phyloP scores from a whole-genome alignment of 148 eudicot species.

The Salicornia ramosissima region DNA sequence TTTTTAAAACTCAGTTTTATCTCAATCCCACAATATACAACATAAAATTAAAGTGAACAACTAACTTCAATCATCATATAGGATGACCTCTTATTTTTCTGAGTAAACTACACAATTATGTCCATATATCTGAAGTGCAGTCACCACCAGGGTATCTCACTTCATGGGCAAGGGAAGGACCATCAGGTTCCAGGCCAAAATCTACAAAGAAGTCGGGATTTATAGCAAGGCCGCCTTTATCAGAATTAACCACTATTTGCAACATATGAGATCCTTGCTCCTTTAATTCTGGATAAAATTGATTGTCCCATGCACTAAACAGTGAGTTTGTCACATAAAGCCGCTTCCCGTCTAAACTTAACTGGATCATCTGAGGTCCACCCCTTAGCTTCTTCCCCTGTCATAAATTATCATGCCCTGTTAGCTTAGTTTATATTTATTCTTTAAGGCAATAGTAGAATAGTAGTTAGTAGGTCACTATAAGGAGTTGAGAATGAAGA shows the following conservation, averaged over 20 bases:
- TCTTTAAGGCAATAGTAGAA: too few species aligned
- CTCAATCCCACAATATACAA: neutral
- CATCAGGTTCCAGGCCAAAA: conserved; percentile 86
- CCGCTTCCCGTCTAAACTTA: conserved; percentile 92
- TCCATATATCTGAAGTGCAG: conserved; percentile 98
- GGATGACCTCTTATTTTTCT: neutral
- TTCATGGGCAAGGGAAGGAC: conserved; percentile 92
- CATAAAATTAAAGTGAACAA: neutral
- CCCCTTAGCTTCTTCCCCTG: conserved; percentile 86
- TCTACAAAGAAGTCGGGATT: conserved; percentile 87
- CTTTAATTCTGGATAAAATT: conserved; percentile 83
- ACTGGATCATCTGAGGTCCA: conserved; percentile 98
- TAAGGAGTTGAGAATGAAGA: too few species aligned
- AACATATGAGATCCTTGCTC: conserved; percentile 89
- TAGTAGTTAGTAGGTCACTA: too few species aligned
- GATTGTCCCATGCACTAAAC: conserved; percentile 88
- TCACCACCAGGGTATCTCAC: conserved; percentile 99
- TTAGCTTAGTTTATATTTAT: too few species aligned
- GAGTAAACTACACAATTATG: conserved; percentile 24
- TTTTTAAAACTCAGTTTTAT: neutral
- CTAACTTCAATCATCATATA: neutral
- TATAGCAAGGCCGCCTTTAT: conserved; percentile 78
- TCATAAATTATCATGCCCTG: neutral
- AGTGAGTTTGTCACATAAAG: conserved; percentile 91
- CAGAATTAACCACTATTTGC: conserved; percentile 80